phyloP scores from a whole-genome alignment of 2,329 filamentous ascomycete genomes.

The Cryphonectria parasitica region DNA sequence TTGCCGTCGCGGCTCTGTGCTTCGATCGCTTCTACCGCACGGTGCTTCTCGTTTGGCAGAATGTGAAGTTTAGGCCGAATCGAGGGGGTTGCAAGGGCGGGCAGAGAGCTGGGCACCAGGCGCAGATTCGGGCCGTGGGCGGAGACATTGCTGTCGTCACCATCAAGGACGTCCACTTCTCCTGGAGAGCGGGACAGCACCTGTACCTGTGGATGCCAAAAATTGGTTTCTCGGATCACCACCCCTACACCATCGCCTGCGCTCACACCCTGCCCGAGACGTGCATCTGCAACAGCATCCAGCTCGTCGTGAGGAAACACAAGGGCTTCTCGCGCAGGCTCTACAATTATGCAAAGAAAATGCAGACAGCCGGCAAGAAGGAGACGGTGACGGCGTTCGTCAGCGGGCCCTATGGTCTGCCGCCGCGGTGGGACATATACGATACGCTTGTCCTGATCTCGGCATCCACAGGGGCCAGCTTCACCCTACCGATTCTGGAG shows the following conservation, averaged over 20 bases:
- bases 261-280: constrained; percentile 54
- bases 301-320: constrained; percentile 61
- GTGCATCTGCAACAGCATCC: constrained; percentile 62
- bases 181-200: constrained; percentile 63
- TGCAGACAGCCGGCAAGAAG: constrained; percentile 37
- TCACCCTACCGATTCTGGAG: constrained; percentile 63
- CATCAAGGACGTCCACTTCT: constrained; percentile 62
- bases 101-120: constrained; percentile 56
- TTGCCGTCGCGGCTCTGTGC: constrained; percentile 63
- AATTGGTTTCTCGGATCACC: constrained; percentile 58
- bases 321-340: constrained; percentile 60
- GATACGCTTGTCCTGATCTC: constrained; percentile 64
- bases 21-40: constrained; percentile 64
- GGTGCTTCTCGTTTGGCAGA: constrained; percentile 54
- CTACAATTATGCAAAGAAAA: constrained; percentile 49
- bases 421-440: constrained; percentile 60
- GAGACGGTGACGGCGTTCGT: constrained; percentile 51
- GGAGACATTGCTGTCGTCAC: constrained; percentile 60
- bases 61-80: constrained; percentile 49
- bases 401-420: constrained; percentile 59
- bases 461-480: constrained; percentile 66
- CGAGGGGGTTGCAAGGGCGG: constrained; percentile 51
- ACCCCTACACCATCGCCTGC: constrained; percentile 66
- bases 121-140: constrained; percentile 53
- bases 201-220: constrained; percentile 64